Evolutionary conservation across 257 asterid genomes (phyloP).

Genomic region (Lycium barbarum): DNA sequence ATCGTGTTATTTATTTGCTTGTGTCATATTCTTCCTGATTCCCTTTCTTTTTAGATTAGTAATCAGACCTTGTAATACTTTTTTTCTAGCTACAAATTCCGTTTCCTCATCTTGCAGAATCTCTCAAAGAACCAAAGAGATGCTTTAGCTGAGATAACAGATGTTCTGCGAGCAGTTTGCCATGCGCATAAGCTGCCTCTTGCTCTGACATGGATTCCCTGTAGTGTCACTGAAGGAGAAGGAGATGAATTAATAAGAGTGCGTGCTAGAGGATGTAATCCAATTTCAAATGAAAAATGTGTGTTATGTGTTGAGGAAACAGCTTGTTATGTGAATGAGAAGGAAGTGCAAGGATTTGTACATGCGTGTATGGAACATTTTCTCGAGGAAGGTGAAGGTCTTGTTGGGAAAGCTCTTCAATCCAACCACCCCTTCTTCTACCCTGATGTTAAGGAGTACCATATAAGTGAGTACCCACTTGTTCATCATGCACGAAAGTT

Average conservation of each 20-base stretch:
- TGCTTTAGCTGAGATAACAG: constrained; percentile 83
- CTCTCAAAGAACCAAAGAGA: constrained; percentile 69
- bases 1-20: not conserved
- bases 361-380: constrained; percentile 77
- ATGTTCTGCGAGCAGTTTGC: constrained; percentile 82
- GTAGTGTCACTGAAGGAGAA: constrained; percentile 49
- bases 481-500: constrained; percentile 93
- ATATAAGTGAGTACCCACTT: constrained; percentile 82
- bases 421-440: constrained; percentile 84
- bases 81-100: constrained; percentile 23
- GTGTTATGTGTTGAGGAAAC: constrained; percentile 63
- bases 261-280: constrained; percentile 31
- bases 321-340: constrained; percentile 79
- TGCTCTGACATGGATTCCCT: constrained; percentile 91
- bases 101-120: constrained; percentile 54
- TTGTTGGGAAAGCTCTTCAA: constrained; percentile 90
- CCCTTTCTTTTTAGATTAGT: not conserved
- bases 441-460: constrained; percentile 77
- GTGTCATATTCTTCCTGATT: not conserved
- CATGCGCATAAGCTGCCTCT: constrained; percentile 91
- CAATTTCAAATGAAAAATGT: constrained; percentile 43
- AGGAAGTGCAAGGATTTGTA: constrained; percentile 72
- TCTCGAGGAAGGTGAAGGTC: constrained; percentile 89
- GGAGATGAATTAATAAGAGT: constrained; percentile 20
- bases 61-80: not conserved